Evolutionary conservation across 352 stramenopile genomes (phyloP).

Genomic region (Poterioochromonas sp.): DNA sequence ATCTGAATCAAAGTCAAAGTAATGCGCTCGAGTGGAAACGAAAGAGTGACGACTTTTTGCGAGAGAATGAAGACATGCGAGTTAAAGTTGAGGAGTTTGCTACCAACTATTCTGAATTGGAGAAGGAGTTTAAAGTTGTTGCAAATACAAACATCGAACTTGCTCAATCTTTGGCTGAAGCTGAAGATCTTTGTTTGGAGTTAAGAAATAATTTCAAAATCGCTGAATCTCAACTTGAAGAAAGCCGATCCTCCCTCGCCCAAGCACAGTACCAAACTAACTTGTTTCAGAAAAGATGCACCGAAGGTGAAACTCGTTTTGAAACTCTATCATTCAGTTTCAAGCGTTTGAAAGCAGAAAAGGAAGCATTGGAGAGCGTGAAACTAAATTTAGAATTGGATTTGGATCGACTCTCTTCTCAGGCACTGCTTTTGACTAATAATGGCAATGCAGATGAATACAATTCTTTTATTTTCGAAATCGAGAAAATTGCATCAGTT

Average conservation of each 20-base stretch:
- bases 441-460: not conserved
- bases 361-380: slow-evolving; percentile 6
- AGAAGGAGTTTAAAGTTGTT: not conserved
- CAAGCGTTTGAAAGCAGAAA: not conserved
- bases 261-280: not conserved
- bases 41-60: not conserved
- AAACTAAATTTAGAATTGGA: not conserved
- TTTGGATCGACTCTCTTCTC: not conserved
- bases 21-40: not conserved
- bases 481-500: not conserved
- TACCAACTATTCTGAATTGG: not conserved
- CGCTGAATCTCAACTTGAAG: not conserved
- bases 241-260: not conserved
- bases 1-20: not conserved
- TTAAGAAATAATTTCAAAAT: not conserved
- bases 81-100: not conserved
- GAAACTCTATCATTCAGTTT: not conserved
- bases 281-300: not conserved
- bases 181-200: not conserved
- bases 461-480: not conserved
- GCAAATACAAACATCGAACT: not conserved
- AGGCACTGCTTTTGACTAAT: not conserved
- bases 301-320: not conserved
- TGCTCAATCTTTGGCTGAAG: not conserved
- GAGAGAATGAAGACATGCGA: not conserved